Conservation (phyloP, 371 early-diverging fungal genomes). For the Mucor velutinosus region DNA sequence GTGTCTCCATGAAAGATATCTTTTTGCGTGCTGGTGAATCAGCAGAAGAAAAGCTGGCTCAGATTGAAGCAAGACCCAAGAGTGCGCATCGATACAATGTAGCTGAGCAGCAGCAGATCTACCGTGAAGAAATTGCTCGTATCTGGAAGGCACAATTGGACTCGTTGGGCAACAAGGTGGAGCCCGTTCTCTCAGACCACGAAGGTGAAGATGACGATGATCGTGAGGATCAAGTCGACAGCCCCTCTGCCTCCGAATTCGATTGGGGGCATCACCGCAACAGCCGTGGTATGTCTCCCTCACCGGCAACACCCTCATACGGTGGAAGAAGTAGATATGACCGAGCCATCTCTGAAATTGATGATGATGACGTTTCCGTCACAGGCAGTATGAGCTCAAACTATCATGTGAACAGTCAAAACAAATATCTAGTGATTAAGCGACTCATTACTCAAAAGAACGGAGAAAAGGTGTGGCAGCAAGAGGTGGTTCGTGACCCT, state of each 20-base stretch:
- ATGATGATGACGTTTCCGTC: slow-evolving; percentile 61
- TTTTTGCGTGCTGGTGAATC: slow-evolving; percentile 90
- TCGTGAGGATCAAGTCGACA: slow-evolving; percentile 31
- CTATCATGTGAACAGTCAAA: slow-evolving; percentile 55
- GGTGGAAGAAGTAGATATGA: slow-evolving; percentile 33
- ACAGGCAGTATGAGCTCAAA: slow-evolving; percentile 62
- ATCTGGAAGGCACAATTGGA: slow-evolving; percentile 94
- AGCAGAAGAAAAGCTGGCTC: slow-evolving; percentile 78
- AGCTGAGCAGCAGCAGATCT: slow-evolving; percentile 94
- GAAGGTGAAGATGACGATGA: slow-evolving; percentile 55
- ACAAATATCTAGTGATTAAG: slow-evolving; percentile 67
- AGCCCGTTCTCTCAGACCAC: slow-evolving; percentile 56
- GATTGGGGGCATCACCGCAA: slow-evolving; percentile 37
- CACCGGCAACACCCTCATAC: slow-evolving; percentile 36
- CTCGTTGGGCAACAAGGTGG: slow-evolving; percentile 62
- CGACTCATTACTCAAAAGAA: slow-evolving; percentile 60
- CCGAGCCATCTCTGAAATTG: slow-evolving; percentile 41
- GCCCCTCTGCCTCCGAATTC: slow-evolving; percentile 41
- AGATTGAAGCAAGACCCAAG: slow-evolving; percentile 82
- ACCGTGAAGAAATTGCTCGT: slow-evolving; percentile 89
- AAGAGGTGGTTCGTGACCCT: slow-evolving; percentile 80
- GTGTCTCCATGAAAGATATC: slow-evolving; percentile 96
- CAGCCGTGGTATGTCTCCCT: slow-evolving; percentile 34
- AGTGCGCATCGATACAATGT: slow-evolving; percentile 91
- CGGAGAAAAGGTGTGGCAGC: slow-evolving; percentile 76